phyloP scores from a whole-genome alignment of 805 yeast species.

The Cyberlindnera samutprakarnensis region DNA sequence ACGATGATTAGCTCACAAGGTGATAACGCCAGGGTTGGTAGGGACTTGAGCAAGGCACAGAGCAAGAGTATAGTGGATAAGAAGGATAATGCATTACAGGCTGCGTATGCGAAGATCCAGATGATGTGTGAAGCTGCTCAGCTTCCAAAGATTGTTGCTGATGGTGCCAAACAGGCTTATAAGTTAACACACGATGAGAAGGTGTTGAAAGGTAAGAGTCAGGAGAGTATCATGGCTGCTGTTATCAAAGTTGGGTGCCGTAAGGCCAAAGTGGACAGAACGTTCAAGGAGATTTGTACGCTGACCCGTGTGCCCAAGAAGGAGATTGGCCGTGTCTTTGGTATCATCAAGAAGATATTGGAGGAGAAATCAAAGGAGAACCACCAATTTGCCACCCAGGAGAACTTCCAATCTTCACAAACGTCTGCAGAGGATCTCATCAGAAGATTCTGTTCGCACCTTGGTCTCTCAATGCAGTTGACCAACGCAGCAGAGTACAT shows the following conservation, averaged over 20 bases:
- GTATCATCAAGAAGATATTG: slow-evolving; percentile 67
- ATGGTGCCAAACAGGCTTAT: slow-evolving; percentile 95
- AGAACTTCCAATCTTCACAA: slow-evolving; percentile 60
- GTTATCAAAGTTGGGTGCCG: slow-evolving; percentile 92
- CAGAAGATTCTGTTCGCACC: slow-evolving; percentile 91
- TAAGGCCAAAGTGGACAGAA: slow-evolving; percentile 87
- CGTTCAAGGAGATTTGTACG: slow-evolving; percentile 94
- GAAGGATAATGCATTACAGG: slow-evolving; percentile 78
- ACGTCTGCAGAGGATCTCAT: slow-evolving; percentile 92
- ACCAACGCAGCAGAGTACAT: slow-evolving; percentile 91
- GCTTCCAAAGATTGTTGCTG: slow-evolving; percentile 90
- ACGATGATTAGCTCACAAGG: slow-evolving; percentile 88
- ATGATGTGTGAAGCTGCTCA: slow-evolving; percentile 97
- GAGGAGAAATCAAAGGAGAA: slow-evolving; percentile 31
- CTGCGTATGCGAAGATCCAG: slow-evolving; percentile 85
- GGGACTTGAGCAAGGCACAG: slow-evolving; percentile 88
- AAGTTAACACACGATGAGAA: slow-evolving; percentile 85
- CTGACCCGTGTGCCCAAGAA: slow-evolving; percentile 88
- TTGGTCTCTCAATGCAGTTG: slow-evolving; percentile 78
- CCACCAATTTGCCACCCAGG: slow-evolving; percentile 23
- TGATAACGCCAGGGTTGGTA: slow-evolving; percentile 69
- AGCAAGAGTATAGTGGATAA: slow-evolving; percentile 77
- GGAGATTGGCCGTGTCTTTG: slow-evolving; percentile 89
- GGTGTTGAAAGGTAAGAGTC: slow-evolving; percentile 81
- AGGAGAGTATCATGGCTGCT: slow-evolving; percentile 94